Percentiles rank a stretch among this genome's conserved stretches.
phyloP scores from a whole-genome alignment of 176 grass and related monocot species.

The Avena sativa region DNA sequence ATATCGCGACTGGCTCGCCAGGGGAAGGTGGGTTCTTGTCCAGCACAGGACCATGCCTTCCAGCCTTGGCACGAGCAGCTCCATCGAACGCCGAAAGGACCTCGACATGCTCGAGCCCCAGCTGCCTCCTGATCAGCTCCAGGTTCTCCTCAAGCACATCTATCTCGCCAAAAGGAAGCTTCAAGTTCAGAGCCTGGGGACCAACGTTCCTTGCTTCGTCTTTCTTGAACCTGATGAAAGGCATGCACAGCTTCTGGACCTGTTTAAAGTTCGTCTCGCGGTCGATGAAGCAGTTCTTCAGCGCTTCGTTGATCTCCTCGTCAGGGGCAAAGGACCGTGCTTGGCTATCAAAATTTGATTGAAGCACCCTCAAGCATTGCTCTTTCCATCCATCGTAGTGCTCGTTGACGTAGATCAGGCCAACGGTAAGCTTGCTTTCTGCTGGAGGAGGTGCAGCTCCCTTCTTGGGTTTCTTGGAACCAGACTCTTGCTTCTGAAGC shows the following conservation, averaged over 20 bases:
- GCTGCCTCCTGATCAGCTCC: conserved; percentile 72
- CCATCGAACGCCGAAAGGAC: conserved; percentile 48
- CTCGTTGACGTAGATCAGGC: conserved; percentile 41
- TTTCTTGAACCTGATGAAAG: conserved; percentile 79
- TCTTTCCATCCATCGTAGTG: conserved; percentile 86
- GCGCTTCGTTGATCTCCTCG: conserved; percentile 61
- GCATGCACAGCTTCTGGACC: conserved; percentile 82
- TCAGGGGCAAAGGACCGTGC: conserved; percentile 57
- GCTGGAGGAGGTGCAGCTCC: conserved; percentile 46
- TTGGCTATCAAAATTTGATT: conserved; percentile 53
- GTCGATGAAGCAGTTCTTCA: conserved; percentile 56
- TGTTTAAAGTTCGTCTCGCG: conserved; percentile 66
- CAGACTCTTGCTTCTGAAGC: conserved; percentile 74
- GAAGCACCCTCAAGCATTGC: conserved; percentile 68
- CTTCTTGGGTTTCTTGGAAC: conserved; percentile 78
- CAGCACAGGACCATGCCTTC: conserved; percentile 48
- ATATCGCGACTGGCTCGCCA: conserved; percentile 67
- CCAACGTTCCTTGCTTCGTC: conserved; percentile 62
- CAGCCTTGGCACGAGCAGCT: conserved; percentile 49
- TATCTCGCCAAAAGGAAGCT: conserved; percentile 70
- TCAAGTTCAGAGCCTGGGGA: conserved; percentile 61
- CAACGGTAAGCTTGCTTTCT: conserved; percentile 50
- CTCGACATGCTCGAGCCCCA: conserved; percentile 62
- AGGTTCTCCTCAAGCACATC: conserved; percentile 65
- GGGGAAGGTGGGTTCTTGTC: conserved; percentile 65